Conservation (phyloP, 2,329 filamentous ascomycete genomes). For the Claviceps quebecensis region DNA sequence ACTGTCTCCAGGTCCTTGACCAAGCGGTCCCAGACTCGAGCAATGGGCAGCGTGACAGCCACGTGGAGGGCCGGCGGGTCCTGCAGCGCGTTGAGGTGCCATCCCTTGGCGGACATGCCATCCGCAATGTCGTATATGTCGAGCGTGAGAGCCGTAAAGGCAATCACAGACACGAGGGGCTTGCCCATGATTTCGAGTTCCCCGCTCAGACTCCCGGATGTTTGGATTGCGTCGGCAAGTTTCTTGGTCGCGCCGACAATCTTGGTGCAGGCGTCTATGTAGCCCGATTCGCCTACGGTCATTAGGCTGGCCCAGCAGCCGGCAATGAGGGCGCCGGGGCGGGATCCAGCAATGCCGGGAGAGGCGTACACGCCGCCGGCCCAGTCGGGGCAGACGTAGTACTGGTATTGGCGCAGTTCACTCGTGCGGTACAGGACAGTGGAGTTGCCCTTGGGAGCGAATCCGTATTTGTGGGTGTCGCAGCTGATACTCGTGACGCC, state of each 20-base stretch:
- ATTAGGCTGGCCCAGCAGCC: slow-evolving; percentile 92
- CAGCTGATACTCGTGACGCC: slow-evolving; percentile 93
- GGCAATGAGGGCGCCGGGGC: slow-evolving; percentile 86
- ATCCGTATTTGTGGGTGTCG: slow-evolving; percentile 98
- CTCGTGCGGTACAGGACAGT: slow-evolving; percentile 80
- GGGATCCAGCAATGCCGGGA: slow-evolving; percentile 78
- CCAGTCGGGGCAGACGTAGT: slow-evolving; percentile 94
- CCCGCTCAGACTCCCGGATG: slow-evolving; percentile 50
- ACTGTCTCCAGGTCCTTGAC: slow-evolving; percentile 56
- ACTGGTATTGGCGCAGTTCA: slow-evolving; percentile 73
- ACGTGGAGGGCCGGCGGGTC: slow-evolving; percentile 85
- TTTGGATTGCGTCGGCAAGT: slow-evolving; percentile 60
- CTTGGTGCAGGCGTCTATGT: slow-evolving; percentile 70
- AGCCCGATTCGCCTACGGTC: slow-evolving; percentile 74
- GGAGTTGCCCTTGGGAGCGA: slow-evolving; percentile 94
- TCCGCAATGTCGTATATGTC: slow-evolving; percentile 93
- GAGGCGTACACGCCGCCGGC: slow-evolving; percentile 91
- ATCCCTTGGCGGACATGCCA: slow-evolving; percentile 68
- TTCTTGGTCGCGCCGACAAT: slow-evolving; percentile 82
- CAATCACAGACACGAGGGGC: slow-evolving; percentile 79
- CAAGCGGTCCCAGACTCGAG: slow-evolving; percentile 66
- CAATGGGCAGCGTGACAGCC: slow-evolving; percentile 79
- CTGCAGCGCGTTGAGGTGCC: slow-evolving; percentile 93
- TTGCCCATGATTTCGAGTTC: slow-evolving; percentile 72
- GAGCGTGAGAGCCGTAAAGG: slow-evolving; percentile 71